These are phyloP conservation scores for Anethum foeniculum DNA, from an alignment of 140 eudicot genomes.

Conservation along the genomic window DNA sequence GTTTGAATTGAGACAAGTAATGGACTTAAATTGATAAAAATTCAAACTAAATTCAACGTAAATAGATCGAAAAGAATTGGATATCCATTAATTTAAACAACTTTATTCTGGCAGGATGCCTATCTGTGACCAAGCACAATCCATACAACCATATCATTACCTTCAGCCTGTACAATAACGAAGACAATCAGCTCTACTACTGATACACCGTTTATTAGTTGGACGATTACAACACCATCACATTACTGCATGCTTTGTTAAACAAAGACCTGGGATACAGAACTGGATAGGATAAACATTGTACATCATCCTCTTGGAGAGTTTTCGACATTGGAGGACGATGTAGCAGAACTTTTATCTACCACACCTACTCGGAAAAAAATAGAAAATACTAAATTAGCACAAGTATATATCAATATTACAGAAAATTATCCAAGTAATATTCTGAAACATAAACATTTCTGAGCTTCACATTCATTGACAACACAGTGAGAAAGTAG, in stretches of 20 bases:
- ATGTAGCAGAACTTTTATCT: background rate
- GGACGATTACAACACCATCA: background rate
- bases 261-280: background rate
- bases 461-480: background rate
- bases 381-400: background rate
- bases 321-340: background rate
- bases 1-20: no score
- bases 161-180: background rate
- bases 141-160: background rate
- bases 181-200: background rate
- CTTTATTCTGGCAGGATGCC: background rate
- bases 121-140: background rate
- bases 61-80: no score
- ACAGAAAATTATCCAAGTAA: background rate
- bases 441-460: background rate
- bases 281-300: background rate
- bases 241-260: background rate
- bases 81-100: no score
- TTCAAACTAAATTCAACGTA: no score
- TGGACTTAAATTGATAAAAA: no score
- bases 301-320: background rate
- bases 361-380: background rate
- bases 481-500: background rate
- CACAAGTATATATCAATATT: background rate
- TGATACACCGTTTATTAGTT: background rate